Evolutionary conservation across 139 green algal genomes (phyloP).

Genomic region (Chlamydomonas sp.): DNA sequence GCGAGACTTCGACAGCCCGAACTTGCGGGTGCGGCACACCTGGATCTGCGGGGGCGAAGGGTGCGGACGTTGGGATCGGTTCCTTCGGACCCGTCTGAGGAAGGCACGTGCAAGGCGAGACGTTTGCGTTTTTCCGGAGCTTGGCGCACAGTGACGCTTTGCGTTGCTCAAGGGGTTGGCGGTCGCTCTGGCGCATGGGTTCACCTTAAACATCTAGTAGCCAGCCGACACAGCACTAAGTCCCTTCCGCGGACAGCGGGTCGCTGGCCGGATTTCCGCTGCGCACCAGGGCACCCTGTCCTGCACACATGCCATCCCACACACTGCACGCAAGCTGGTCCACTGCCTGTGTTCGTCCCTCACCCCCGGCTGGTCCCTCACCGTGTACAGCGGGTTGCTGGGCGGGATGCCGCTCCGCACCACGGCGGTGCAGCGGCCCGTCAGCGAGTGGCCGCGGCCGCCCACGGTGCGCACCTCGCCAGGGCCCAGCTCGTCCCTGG

Average conservation of each 20-base stretch:
- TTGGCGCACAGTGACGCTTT: too few relatives aligned
- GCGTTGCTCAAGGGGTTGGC: too few relatives aligned
- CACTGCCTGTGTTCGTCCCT: background rate
- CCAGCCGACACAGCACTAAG: too few relatives aligned
- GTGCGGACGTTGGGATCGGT: background rate
- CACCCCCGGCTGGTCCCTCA: background rate
- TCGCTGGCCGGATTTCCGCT: too few relatives aligned
- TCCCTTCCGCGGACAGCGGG: too few relatives aligned
- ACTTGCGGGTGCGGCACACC: conserved; percentile 22
- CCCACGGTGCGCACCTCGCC: conserved; percentile 21
- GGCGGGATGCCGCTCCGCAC: conserved; percentile 85
- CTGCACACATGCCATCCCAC: too few relatives aligned
- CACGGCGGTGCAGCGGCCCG: conserved; percentile 58
- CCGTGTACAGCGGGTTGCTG: conserved; percentile 78
- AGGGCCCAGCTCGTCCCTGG: background rate
- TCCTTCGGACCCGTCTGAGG: background rate
- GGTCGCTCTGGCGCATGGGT: too few relatives aligned
- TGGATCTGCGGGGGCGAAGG: conserved; percentile 4
- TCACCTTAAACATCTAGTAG: too few relatives aligned
- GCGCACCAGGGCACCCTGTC: too few relatives aligned
- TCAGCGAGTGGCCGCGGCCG: background rate
- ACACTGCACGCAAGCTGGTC: too few relatives aligned
- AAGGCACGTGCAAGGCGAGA: background rate
- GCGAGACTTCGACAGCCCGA: conserved; percentile 12
- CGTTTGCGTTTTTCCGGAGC: too few relatives aligned